Percentiles rank a stretch among this genome's conserved stretches.
phyloP scores from a whole-genome alignment of 257 asterid genomes.

The Plectranthus barbatus region DNA sequence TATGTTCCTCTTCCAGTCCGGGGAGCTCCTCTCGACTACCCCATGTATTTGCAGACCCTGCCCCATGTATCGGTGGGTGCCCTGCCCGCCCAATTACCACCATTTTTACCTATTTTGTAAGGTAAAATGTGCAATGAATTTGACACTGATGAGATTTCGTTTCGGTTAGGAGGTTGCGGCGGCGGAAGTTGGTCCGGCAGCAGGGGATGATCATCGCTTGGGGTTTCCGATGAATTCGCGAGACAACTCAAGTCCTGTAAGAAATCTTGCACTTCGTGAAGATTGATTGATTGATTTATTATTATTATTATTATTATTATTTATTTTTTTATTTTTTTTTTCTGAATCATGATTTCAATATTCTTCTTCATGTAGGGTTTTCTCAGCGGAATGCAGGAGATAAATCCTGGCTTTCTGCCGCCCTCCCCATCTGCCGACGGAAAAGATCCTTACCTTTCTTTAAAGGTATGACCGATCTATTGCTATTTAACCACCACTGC shows the following conservation, averaged over 20 bases:
- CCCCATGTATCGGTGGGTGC: background rate
- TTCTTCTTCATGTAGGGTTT: background rate
- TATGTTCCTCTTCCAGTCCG: background rate
- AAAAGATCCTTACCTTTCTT: slow-evolving; percentile 5
- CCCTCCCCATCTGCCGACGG: background rate
- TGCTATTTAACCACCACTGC: too few species aligned
- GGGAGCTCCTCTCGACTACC: background rate
- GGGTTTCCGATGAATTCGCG: slow-evolving; percentile 10
- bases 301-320: background rate
- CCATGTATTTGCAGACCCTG: background rate
- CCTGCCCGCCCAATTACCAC: too few species aligned
- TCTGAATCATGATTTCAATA: too few species aligned
- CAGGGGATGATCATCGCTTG: background rate
- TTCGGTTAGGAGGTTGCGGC: background rate
- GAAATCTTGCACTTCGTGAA: background rate
- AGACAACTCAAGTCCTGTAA: slow-evolving; percentile 10
- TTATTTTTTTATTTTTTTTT: background rate
- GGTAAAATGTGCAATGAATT: too few species aligned
- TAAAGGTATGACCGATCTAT: slow-evolving; percentile 4
- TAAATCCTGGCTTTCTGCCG: background rate
- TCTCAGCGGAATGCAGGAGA: background rate
- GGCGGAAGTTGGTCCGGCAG: background rate
- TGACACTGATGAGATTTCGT: too few species aligned
- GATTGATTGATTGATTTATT: too few species aligned
- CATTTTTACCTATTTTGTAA: too few species aligned